Evolutionary conservation across 192 early-diverging fungal species (phyloP).

Genomic region (Coemansia reversa): DNA sequence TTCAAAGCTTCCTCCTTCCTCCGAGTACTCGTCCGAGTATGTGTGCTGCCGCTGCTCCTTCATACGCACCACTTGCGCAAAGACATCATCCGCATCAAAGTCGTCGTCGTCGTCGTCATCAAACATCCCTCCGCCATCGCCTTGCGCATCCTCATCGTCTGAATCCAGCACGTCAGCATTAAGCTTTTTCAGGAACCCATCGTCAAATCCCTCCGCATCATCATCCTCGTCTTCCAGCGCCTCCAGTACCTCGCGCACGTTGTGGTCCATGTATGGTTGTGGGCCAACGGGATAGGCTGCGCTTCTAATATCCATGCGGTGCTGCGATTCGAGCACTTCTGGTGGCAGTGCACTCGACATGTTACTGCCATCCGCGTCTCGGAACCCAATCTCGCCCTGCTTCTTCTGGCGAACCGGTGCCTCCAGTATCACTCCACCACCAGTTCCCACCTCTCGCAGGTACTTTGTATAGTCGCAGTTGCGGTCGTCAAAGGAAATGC

Average conservation of each 20-base stretch:
- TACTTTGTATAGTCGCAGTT: constrained; percentile 96
- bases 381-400: constrained; percentile 48
- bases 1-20: constrained; percentile 9
- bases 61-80: constrained; percentile 48
- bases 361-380: constrained; percentile 16
- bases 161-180: constrained; percentile 68
- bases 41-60: constrained; percentile 33
- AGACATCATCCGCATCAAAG: constrained; percentile 49
- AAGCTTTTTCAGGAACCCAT: constrained; percentile 80
- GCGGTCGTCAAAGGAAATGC: constrained; percentile 87
- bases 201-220: constrained; percentile 76
- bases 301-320: constrained; percentile 74
- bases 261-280: constrained; percentile 76
- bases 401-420: constrained; percentile 60
- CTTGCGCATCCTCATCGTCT: constrained; percentile 53
- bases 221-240: constrained; percentile 90
- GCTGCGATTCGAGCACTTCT: constrained; percentile 71
- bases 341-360: constrained; percentile 57
- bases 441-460: constrained; percentile 76
- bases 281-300: constrained; percentile 59
- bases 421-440: constrained; percentile 77
- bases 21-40: constrained; percentile 52
- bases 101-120: constrained; percentile 39
- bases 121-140: neutral
- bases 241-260: constrained; percentile 84